Base-by-base conservation (phyloP, 257 asterid genomes). In the Prunella vulgaris region DNA sequence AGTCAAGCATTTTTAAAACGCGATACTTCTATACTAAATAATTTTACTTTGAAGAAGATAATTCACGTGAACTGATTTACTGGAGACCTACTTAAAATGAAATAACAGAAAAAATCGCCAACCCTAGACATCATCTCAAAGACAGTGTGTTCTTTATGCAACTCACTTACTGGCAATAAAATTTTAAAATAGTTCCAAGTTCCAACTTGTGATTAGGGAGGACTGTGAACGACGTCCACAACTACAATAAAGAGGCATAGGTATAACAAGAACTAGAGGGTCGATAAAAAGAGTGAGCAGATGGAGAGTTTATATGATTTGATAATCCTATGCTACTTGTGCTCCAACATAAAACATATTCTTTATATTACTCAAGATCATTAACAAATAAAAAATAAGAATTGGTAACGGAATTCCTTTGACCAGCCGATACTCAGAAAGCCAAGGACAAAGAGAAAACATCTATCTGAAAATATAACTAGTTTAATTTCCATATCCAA, bases 381-480 rank as follows among this genome's bases (percentile, higher is more conserved):
- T 33, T 0, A 52, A 35, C 14, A 1, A 60, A 69, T 14, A 25
- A 33, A 48, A 20, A 15, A 2, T 17, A 65, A 46, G 58, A 32
- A n/a, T 66, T 33, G 58, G 60, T n/a, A n/a, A 25, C 22, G 10
- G 52, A 69, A 67, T 64, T 49, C 54, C 57, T 27, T 13, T 49
- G 15, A 37, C 53, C 64, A 71, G 40, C 53, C n/a, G 48, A 56
- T 22, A 20, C 10, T 15, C 5, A 60, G 7, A 60, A 27, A 10
- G 15, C 44, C 14, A 9, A 35, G 32, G 40, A 27, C 14, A 21
- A 40, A 38, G 2, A 24, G 17, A 27, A 46, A 10, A 44, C 10
- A 49, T 58, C 13, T 21, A 4, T 7, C 40, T 25, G 62, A 48
- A 68, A 49, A 22, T 1, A 48, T 28, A 37, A n/a, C 12, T 62